Evolutionary conservation across 1,139 yeast species (phyloP).

Genomic region (Wickerhamomyces sp.): DNA sequence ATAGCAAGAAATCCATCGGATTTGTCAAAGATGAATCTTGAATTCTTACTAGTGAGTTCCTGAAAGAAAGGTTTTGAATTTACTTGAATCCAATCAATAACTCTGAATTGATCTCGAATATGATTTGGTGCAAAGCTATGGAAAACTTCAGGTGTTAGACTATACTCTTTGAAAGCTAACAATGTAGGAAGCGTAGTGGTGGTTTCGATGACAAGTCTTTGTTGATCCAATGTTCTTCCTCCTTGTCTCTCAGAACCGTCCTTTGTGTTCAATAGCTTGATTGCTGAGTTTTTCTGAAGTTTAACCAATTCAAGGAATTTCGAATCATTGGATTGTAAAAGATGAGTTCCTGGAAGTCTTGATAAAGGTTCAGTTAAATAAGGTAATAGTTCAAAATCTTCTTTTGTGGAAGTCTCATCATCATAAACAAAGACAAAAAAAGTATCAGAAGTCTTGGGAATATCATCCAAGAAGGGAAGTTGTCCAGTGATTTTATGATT

Average conservation of each 20-base stretch:
- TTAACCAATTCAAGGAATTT: slow-evolving; percentile 35
- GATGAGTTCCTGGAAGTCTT: slow-evolving; percentile 47
- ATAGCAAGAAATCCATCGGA: slow-evolving; percentile 5
- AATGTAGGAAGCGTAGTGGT: slow-evolving; percentile 58
- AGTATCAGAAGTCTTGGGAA: slow-evolving; percentile 23
- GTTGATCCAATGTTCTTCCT: slow-evolving; percentile 35
- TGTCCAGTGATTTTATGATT: slow-evolving; percentile 3
- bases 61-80: slow-evolving; percentile 28
- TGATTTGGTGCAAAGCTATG: slow-evolving; percentile 63
- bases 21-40: neutral
- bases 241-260: too few relatives aligned
- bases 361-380: slow-evolving; percentile 55
- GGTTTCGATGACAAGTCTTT: slow-evolving; percentile 44
- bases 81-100: slow-evolving; percentile 25
- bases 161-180: slow-evolving; percentile 51
- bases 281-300: slow-evolving; percentile 38
- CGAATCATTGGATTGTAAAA: slow-evolving; percentile 47
- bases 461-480: slow-evolving; percentile 24
- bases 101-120: slow-evolving; percentile 42
- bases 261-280: slow-evolving; percentile 35
- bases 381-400: slow-evolving; percentile 57
- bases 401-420: slow-evolving; percentile 42
- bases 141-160: slow-evolving; percentile 45
- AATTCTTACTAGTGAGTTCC: slow-evolving; percentile 27
- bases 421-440: slow-evolving; percentile 55